Evolutionary conservation across 148 eudicot species (phyloP), one percentile per base, ranked within the genome.

Genomic region (Euryodendron excelsum): DNA sequence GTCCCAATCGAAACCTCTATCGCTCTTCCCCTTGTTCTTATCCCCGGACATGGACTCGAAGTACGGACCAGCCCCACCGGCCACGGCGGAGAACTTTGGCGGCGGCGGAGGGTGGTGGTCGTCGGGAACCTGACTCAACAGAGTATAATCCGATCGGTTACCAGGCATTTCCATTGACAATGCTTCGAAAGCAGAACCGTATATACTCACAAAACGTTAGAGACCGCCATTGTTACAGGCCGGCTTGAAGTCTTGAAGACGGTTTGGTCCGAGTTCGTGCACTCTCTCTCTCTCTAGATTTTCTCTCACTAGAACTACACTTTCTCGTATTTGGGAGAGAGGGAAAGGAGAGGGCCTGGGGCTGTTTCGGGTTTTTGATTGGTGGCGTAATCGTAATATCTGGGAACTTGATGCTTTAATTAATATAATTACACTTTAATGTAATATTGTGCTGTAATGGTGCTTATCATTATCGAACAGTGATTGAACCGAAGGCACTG

Each of bases 111-210:
- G 59, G 15, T 77, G 4, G 18, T 86, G 86, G 67, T 91, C 93
- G 76, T 93, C 97, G 3, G 86, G 81, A 23, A 73, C 65, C 74
- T 94, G 95, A 48, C 86, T 87, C 28, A 92, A 72, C 15, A 88
- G 86, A 36, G 91, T 86, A 81, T 94, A 92, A 77, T 89, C 86
- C 68, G 95, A 86, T 84, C 93, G 87, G 50, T 88, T 87, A 64
- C 87, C 84, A 7, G 89, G 88, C 86, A 90, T 86, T 84, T 90
- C 97, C 93, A 91, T 88, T 23, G 84, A 72, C 36, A 15, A 25
- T 5, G 28, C 12, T 15, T 4, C 18, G 7, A 21, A 9, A 11
- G 15, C 48, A 34, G 21, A 28, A 56, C 47, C 9, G 63, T 23
- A 13, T 50, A 50, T 50, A 39, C 72, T 75, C 60, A 69, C 34